These are phyloP conservation scores for Hemileccinum rubropunctum DNA, from an alignment of 768 basidiomycete species.

Conservation along the genomic window DNA sequence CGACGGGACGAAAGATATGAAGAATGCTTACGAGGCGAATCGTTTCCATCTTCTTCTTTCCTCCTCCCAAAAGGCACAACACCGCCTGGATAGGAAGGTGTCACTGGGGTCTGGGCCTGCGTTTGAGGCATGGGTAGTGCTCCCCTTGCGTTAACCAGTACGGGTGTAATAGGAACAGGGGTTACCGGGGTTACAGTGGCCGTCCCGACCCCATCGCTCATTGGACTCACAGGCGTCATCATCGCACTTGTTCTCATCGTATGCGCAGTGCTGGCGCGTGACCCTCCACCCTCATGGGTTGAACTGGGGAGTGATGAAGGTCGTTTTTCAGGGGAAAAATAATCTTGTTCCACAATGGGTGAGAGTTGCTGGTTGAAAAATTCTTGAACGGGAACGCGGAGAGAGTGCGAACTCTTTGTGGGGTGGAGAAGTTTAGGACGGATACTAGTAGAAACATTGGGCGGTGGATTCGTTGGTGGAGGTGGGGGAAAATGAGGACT, in stretches of 20 bases:
- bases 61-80: slow-evolving; percentile 22
- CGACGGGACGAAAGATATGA: not conserved
- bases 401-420: slow-evolving; percentile 40
- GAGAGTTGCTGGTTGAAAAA: slow-evolving; percentile 46
- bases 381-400: slow-evolving; percentile 38
- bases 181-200: slow-evolving; percentile 29
- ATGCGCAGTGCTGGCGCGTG: slow-evolving; percentile 26
- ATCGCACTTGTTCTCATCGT: slow-evolving; percentile 35
- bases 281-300: slow-evolving; percentile 25
- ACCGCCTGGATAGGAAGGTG: slow-evolving; percentile 20
- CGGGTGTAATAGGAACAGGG: slow-evolving; percentile 29
- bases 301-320: slow-evolving; percentile 33
- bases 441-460: slow-evolving; percentile 20
- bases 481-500: slow-evolving; percentile 35
- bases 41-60: slow-evolving; percentile 29
- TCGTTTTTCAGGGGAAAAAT: slow-evolving; percentile 49
- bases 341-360: slow-evolving; percentile 65
- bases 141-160: slow-evolving; percentile 18
- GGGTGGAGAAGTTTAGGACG: slow-evolving; percentile 33
- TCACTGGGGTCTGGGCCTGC: slow-evolving; percentile 21
- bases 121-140: slow-evolving; percentile 9
- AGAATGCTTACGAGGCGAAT: slow-evolving; percentile 41
- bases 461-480: slow-evolving; percentile 30
- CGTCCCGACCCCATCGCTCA: slow-evolving; percentile 15
- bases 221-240: slow-evolving; percentile 27